These are phyloP conservation scores for Smithsoniella earleae DNA, from an alignment of 163 green algal genomes.

Conservation along the genomic window DNA sequence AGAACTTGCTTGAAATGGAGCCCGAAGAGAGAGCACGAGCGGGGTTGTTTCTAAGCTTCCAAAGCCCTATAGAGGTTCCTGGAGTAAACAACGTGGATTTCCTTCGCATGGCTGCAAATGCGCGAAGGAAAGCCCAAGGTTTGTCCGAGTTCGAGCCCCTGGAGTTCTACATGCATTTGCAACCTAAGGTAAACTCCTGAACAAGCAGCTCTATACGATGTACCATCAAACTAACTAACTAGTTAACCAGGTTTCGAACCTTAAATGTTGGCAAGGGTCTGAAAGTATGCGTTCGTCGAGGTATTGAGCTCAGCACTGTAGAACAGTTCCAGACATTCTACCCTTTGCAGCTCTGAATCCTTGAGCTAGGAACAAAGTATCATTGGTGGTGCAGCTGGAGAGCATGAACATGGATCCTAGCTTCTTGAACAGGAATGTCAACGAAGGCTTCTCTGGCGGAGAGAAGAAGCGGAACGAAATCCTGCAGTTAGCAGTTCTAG, in stretches of 20 bases:
- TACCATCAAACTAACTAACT: too few relatives aligned
- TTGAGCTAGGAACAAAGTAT: too few relatives aligned
- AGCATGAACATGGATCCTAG: slow-evolving; percentile 91
- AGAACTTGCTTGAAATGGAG: slow-evolving; percentile 88
- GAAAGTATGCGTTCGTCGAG: too few relatives aligned
- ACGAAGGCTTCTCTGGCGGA: slow-evolving; percentile 97
- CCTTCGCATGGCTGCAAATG: slow-evolving; percentile 86
- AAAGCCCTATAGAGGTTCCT: slow-evolving; percentile 90
- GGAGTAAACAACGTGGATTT: slow-evolving; percentile 97
- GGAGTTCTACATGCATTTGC: slow-evolving; percentile 95
- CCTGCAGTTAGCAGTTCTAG: slow-evolving; percentile 86
- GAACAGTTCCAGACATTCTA: too few relatives aligned
- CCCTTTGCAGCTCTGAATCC: too few relatives aligned
- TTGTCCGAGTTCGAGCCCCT: slow-evolving; percentile 88
- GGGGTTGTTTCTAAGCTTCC: slow-evolving; percentile 78
- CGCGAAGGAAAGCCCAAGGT: slow-evolving; percentile 65
- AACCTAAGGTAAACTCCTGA: slow-evolving; percentile 68
- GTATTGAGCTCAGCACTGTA: too few relatives aligned
- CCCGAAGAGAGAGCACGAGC: slow-evolving; percentile 84
- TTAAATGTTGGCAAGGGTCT: too few relatives aligned
- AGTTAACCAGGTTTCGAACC: too few relatives aligned
- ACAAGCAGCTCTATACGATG: too few relatives aligned
- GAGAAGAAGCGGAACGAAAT: slow-evolving; percentile 99
- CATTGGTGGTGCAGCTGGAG: slow-evolving; percentile 64
- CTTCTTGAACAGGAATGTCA: slow-evolving; percentile 97